A percentile compares a stretch with the other conserved stretches of the same genome.
phyloP scores from a whole-genome alignment of 2,329 filamentous ascomycete genomes.

The Cadophora sp. region DNA sequence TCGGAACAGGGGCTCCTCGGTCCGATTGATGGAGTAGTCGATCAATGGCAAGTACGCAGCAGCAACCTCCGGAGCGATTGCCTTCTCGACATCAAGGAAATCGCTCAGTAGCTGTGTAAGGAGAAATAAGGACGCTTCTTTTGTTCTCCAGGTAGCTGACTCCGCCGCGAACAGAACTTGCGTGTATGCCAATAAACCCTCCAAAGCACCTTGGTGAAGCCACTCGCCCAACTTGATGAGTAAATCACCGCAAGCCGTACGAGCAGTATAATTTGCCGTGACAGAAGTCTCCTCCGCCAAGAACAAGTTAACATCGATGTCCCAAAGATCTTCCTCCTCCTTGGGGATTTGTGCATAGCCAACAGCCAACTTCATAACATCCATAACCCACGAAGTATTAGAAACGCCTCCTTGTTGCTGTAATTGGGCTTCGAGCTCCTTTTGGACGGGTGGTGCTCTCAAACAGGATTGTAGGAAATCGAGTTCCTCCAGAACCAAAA shows the following conservation, averaged over 20 bases:
- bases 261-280: conserved; percentile 93
- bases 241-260: conserved; percentile 90
- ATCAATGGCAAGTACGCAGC: conserved; percentile 82
- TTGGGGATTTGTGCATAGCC: conserved; percentile 88
- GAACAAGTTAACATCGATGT: conserved; percentile 95
- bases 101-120: conserved; percentile 85
- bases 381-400: conserved; percentile 80
- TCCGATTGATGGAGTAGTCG: conserved; percentile 73
- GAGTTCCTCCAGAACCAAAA: conserved; percentile 89
- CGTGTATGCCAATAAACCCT: conserved; percentile 80
- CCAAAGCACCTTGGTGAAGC: conserved; percentile 77
- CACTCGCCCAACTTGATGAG: conserved; percentile 93
- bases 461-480: conserved; percentile 94
- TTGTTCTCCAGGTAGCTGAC: conserved; percentile 62
- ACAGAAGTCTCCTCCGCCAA: conserved; percentile 94
- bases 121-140: conserved; percentile 84
- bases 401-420: conserved; percentile 63
- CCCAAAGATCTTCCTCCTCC: conserved; percentile 95
- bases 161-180: conserved; percentile 71
- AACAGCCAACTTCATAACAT: conserved; percentile 85
- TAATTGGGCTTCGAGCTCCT: conserved; percentile 85
- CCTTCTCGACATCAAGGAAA: conserved; percentile 77
- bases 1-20: conserved; percentile 77
- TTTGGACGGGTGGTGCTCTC: conserved; percentile 84
- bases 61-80: conserved; percentile 72